Conservation (phyloP, 148 eudicot genomes). For the Rhododendron simsii region DNA sequence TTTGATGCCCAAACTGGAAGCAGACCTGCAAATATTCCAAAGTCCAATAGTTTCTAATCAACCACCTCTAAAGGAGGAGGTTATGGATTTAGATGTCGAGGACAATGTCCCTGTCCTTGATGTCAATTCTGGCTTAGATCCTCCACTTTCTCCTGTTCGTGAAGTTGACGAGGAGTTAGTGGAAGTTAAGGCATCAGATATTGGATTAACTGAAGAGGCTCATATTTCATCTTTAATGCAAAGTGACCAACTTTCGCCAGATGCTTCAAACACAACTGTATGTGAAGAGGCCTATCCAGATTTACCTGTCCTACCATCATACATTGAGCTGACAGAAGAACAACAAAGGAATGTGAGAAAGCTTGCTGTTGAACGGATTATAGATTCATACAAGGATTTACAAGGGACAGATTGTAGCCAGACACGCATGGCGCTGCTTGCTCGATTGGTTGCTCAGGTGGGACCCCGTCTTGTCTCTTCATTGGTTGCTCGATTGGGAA, state of each 20-base stretch:
- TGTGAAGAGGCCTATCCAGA: conserved; percentile 54
- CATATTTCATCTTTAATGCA: conserved; percentile 38
- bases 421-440: conserved; percentile 68
- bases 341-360: conserved; percentile 44
- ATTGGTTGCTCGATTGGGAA: conserved; percentile 14
- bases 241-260: conserved; percentile 56
- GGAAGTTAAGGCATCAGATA: conserved; percentile 28
- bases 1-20: conserved; percentile 28
- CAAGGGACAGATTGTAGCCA: conserved; percentile 40
- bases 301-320: conserved; percentile 56
- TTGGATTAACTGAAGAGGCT: conserved; percentile 27
- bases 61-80: conserved; percentile 38
- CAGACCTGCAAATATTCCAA: conserved; percentile 22
- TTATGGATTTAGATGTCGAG: conserved; percentile 34
- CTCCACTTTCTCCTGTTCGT: conserved; percentile 26
- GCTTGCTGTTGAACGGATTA: conserved; percentile 56
- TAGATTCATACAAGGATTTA: conserved; percentile 49
- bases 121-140: conserved; percentile 28
- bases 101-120: conserved; percentile 31
- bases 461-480: conserved; percentile 26
- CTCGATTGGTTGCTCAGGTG: conserved; percentile 93
- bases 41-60: conserved; percentile 20
- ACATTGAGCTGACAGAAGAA: conserved; percentile 58
- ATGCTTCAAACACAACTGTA: conserved; percentile 32
- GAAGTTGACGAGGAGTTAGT: conserved; percentile 33